These are phyloP conservation scores for Trichocomaceae sp. DNA, from an alignment of 2,329 filamentous ascomycete species.

Conservation along the genomic window DNA sequence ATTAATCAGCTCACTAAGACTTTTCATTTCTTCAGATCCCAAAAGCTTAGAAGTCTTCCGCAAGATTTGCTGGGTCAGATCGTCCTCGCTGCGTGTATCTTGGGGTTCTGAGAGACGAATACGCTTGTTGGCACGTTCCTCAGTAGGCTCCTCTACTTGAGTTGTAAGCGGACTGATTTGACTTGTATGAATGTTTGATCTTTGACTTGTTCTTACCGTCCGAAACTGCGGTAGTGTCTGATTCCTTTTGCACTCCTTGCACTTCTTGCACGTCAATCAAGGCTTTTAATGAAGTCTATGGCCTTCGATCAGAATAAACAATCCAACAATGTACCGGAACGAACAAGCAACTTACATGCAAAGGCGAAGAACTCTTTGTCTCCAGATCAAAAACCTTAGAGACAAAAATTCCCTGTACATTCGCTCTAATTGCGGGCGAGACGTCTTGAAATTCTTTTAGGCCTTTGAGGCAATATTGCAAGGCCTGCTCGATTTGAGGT, in stretches of 20 bases:
- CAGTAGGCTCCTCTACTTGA: conserved; percentile 9
- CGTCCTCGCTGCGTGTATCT: not conserved
- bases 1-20: not conserved
- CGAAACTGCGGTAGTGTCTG: not conserved
- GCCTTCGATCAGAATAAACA: not conserved
- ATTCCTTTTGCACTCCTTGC: not conserved
- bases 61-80: conserved; percentile 28
- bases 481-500: conserved; percentile 23
- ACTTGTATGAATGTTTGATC: not conserved
- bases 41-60: conserved; percentile 29
- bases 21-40: conserved; percentile 23
- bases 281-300: not conserved
- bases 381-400: conserved; percentile 22
- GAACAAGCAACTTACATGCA: conserved; percentile 25
- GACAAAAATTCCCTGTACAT: conserved; percentile 23
- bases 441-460: conserved; percentile 17
- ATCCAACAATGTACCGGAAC: not conserved
- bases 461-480: conserved; percentile 26
- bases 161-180: not conserved
- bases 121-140: conserved; percentile 27
- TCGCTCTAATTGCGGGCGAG: conserved; percentile 17
- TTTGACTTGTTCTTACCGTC: conserved; percentile 1
- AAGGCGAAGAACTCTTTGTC: conserved; percentile 21
- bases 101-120: conserved; percentile 28
- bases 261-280: not conserved